These are phyloP conservation scores for Musa balbisiana DNA, from an alignment of 202 grass and related monocot species.

Conservation along the genomic window DNA sequence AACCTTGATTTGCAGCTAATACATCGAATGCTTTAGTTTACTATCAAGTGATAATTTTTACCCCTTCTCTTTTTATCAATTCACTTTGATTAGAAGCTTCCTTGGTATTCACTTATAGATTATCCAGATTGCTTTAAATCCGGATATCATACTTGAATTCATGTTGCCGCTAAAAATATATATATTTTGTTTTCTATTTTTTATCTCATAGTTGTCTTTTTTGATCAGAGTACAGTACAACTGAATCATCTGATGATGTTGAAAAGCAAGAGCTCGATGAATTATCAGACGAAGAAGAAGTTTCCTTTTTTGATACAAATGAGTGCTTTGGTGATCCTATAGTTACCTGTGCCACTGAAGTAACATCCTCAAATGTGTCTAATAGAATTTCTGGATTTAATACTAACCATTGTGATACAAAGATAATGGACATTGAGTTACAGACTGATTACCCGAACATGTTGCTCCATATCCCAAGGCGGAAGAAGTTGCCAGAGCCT, in stretches of 20 bases:
- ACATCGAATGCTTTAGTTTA: background rate
- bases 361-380: constrained; percentile 27
- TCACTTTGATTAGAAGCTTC: background rate
- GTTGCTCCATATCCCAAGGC: constrained; percentile 9
- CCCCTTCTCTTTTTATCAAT: background rate
- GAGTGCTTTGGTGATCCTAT: constrained; percentile 45
- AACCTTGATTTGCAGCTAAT: too few relatives aligned
- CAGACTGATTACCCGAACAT: constrained; percentile 10
- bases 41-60: background rate
- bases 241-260: constrained; percentile 53
- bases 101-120: too few relatives aligned
- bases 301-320: constrained; percentile 46
- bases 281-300: constrained; percentile 33
- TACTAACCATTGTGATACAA: background rate
- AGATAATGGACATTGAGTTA: constrained; percentile 15
- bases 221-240: constrained; percentile 52
- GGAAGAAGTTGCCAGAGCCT: constrained; percentile 45
- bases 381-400: constrained; percentile 5
- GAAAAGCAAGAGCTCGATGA: constrained; percentile 47
- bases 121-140: background rate
- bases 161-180: background rate
- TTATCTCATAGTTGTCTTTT: constrained; percentile 11
- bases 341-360: constrained; percentile 30
- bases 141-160: background rate
- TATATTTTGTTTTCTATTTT: constrained; percentile 4